phyloP scores from a whole-genome alignment of 177 flowering plant species.

The Vitis hybrid region DNA sequence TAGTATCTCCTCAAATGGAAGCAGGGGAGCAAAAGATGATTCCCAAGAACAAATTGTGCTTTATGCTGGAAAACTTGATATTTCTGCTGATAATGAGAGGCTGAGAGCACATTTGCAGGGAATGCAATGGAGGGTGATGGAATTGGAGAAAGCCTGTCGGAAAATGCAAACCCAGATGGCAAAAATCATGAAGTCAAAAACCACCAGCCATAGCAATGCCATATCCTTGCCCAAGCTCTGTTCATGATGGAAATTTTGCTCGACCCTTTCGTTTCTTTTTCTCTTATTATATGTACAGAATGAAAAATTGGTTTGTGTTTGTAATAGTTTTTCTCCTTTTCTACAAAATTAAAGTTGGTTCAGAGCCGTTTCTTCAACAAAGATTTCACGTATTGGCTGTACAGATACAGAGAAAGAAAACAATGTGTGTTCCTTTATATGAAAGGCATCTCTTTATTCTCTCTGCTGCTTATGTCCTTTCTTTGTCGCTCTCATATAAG shows the following conservation, averaged over 20 bases:
- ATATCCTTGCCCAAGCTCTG: conserved; percentile 79
- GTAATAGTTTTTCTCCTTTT: conserved; percentile 14
- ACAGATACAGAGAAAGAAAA: conserved; percentile 15
- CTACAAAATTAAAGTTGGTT: conserved; percentile 14
- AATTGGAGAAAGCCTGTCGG: conserved; percentile 78
- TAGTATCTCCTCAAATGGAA: conserved; percentile 15
- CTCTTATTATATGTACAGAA: conserved; percentile 18
- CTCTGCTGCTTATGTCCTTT: conserved; percentile 16
- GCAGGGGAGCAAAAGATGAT: conserved; percentile 26
- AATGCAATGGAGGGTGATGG: conserved; percentile 89
- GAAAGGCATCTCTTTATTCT: conserved; percentile 7
- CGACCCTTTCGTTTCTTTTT: neutral
- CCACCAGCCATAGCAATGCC: conserved; percentile 34
- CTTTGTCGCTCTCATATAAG: conserved; percentile 9
- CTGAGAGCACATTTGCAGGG: conserved; percentile 68
- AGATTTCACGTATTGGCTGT: conserved; percentile 11
- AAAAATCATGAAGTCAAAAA: conserved; percentile 63
- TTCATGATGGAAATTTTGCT: conserved; percentile 48
- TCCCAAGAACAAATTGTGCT: conserved; percentile 46
- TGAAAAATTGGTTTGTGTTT: conserved; percentile 5
- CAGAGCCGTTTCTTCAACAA: conserved; percentile 8
- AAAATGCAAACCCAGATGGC: conserved; percentile 85
- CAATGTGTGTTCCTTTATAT: conserved; percentile 3
- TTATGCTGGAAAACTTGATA: conserved; percentile 49
- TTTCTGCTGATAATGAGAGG: conserved; percentile 50